Evolutionary conservation across 2,329 filamentous ascomycete species (phyloP), one percentile per base, ranked within the genome.

Genomic region (Hypoxylon sp.): DNA sequence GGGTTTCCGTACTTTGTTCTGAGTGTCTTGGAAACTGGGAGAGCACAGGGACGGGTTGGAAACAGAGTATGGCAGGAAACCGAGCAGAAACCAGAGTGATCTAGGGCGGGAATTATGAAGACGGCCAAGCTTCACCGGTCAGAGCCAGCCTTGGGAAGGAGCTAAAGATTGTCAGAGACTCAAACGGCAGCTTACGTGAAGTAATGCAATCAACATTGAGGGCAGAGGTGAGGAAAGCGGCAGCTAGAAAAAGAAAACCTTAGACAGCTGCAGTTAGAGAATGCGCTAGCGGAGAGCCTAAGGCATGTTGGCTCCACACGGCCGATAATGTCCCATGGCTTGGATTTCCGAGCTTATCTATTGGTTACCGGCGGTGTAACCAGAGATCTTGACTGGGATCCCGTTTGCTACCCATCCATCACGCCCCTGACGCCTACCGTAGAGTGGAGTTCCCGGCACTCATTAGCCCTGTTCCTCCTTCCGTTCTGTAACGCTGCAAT

Each of bases 291-390:
- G 7, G 27, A 22, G 66, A 20, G 25, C 14, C 30, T 49, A 30
- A 49, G 33, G 25, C 40, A 49, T 40, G 31, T 20, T 3, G 37
- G 54, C 58, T 61, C 56, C 65, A 70, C 58, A 58, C 60, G 30
- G 51, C 20, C 5, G 51, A 62, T 64, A 54, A 13, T 48, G 31
- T 27, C 31, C 40, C 33, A 40, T 30, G 31, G 56, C 25, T 68
- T 60, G 30, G 44, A 56, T 59, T 68, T 68, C 57, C 53, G 37
- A 42, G 57, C 68, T 66, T 68, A 66, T 70, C 66, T 44, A 71
- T 71, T 71, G 69, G 69, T 62, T 71, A 69, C 66, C 66, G 37
- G 56, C 61, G 10, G 40, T 62, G 54, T 57, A 14, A 61, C 61
- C 13, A 40, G 30, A 62, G 54, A 69, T 69, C 62, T 69, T 31